Base-by-base conservation (phyloP, 345 rosid species). In the Moricandia moricandioides region DNA sequence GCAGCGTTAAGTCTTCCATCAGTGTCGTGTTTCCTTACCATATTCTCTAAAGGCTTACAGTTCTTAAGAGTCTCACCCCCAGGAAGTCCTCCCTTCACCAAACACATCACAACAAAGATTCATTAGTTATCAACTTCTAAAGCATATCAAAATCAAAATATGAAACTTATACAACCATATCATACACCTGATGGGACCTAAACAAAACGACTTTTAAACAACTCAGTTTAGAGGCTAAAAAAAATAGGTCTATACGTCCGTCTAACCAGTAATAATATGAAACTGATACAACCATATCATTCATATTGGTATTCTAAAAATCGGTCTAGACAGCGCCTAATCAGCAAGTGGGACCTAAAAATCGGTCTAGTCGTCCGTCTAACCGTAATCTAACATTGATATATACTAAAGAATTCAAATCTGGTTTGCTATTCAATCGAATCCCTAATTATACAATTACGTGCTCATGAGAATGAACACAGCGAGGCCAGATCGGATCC, bases 11-110 rank as follows among this genome's bases (percentile, higher is more conserved):
- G 89, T 33, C 91, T 84, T 72, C 93, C 96, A 61, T 85, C 89
- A 0, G 79, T 63, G 12, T 89, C 97, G 65, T 95, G 97, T 74
- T 90, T 92, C 88, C 87, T 89, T 63, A 87, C 83, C 85, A 92
- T 49, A 77, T 62, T 80, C 80, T 92, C 97, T 58, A 95, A 70
- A 57, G 72, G 77, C 55, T 66, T 87, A 82, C 87, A 94, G 60
- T 86, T 80, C 79, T 90, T 86, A 37, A 94, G 88, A 80, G 84
- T 88, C 29, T 88, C 72, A 33, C 95, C 97, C 24, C 98, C 97
- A 0, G 97, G 97, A 83, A 91, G 82, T 37, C 98, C 98, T 74
- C 97, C 98, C 97, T 94, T 58, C 11, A 65, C 76, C 54, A 77
- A 58, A 4, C 63, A 71, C 0, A 69, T 40, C 51, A 45, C 10